Percentiles rank a stretch among this genome's conserved stretches.
Evolutionary conservation across 306 rosid genomes (phyloP).

Genomic region (Argentina anserina): DNA sequence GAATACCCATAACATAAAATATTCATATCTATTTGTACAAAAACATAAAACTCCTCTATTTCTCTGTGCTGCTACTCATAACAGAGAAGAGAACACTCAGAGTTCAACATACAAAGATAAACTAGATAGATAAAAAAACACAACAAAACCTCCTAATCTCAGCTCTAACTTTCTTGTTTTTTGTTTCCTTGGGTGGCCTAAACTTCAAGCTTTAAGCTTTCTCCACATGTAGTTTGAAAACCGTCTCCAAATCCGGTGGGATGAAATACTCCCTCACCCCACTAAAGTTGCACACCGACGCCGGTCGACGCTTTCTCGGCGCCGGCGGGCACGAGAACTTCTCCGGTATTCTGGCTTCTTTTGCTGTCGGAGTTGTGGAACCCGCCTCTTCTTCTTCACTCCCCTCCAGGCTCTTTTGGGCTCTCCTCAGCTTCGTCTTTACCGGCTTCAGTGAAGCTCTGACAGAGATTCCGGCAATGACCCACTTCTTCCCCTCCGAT

Average conservation of each 20-base stretch:
- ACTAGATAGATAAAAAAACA: constrained; percentile 13
- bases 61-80: constrained; percentile 13
- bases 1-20: constrained; percentile 47
- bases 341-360: constrained; percentile 74
- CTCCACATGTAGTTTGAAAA: constrained; percentile 66
- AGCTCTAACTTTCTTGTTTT: constrained; percentile 20
- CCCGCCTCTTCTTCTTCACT: constrained; percentile 37
- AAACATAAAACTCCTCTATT: constrained; percentile 27
- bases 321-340: constrained; percentile 74
- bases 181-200: constrained; percentile 24
- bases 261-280: constrained; percentile 65
- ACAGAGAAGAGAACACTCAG: constrained; percentile 25
- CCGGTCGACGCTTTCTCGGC: constrained; percentile 70
- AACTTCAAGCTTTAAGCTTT: constrained; percentile 24
- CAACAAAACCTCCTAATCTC: constrained; percentile 37
- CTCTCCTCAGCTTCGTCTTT: constrained; percentile 42
- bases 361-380: constrained; percentile 77
- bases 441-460: constrained; percentile 63
- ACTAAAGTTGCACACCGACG: constrained; percentile 37
- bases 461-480: constrained; percentile 66
- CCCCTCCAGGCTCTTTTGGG: constrained; percentile 28
- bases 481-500: constrained; percentile 66
- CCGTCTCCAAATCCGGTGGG: constrained; percentile 88
- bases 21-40: constrained; percentile 64
- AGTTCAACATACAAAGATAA: constrained; percentile 15